Base-by-base conservation (phyloP, 768 basidiomycete species). In the Leccinellum rugosiceps region DNA sequence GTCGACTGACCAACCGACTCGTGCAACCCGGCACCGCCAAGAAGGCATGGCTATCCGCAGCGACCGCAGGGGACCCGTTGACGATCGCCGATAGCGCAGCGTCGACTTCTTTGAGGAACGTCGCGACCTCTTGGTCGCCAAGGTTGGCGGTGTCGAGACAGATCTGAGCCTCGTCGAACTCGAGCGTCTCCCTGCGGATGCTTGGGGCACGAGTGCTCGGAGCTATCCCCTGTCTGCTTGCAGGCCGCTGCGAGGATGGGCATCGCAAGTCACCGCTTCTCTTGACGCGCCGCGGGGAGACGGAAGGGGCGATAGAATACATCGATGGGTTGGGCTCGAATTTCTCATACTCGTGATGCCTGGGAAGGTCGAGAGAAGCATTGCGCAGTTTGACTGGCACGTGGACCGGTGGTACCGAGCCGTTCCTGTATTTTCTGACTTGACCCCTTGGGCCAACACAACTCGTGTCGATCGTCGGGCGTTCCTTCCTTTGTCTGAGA, bases 381-480 rank as follows among this genome's bases (percentile, higher is more conserved):
- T 71, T 69, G 34, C 69, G 69, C 43, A 62, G 65, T 44, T 69
- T 70, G 60, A 55, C 64, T 6, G 69, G 62, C 53, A 69, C 62
- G 50, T 69, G 59, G 51, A 70, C 68, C 6, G 69, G 69, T 59
- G 69, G 69, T n/a, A 70, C 69, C 10, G 69, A 68, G 34, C 67
- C 67, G 50, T 68, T 68, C 57, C 67, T 69, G 55, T 70, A 71
- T 21, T 69, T 71, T 57, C 8, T 67, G 31, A 70, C 69, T 32
- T 69, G 69, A 19, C 69, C 69, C 60, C 69, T 59, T 25, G 69
- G 69, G 19, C 69, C 69, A 60, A 65, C 69, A 51, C 65, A 67
- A 62, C 69, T 70, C 53, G 69, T 70, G 56, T 70, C 69, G 53
- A 70, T 70, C 57, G 70, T 70, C 32, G 69, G 69, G 38, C 70